Conservation (phyloP, 352 stramenopile species). For the Globisporangium canariense region DNA sequence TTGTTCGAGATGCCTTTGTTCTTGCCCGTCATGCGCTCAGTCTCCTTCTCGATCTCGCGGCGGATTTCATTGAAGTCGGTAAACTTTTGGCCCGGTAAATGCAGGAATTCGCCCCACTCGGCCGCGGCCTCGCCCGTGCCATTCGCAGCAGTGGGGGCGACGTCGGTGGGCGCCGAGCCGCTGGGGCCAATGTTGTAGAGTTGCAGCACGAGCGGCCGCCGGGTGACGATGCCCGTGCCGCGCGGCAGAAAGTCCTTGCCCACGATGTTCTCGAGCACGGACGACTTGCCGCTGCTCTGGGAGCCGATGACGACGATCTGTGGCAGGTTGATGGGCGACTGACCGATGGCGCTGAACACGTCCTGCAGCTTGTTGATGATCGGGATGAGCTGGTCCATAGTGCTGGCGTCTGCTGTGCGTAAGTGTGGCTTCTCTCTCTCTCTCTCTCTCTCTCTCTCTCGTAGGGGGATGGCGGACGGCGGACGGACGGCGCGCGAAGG, state of each 20-base stretch:
- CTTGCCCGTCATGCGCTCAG: conserved; percentile 92
- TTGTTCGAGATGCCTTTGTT: conserved; percentile 99
- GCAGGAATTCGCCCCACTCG: conserved; percentile 99
- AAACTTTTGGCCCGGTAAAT: conserved; percentile 95
- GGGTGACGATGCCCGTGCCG: conserved; percentile 98
- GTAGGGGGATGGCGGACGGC: not conserved
- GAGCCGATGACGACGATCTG: conserved; percentile 98
- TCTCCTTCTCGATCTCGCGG: conserved; percentile 97
- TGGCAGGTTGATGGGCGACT: conserved; percentile 94
- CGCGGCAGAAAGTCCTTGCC: conserved; percentile 95
- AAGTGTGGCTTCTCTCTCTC: not conserved
- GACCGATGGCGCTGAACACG: conserved; percentile 96
- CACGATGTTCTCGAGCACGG: conserved; percentile 95
- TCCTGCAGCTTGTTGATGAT: conserved; percentile 99
- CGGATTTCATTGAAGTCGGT: conserved; percentile 97
- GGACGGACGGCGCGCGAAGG: not conserved
- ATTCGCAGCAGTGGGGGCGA: conserved; percentile 18
- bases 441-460: not conserved
- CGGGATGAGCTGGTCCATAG: conserved; percentile 99
- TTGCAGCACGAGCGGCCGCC: conserved; percentile 97
- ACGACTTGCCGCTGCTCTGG: conserved; percentile 96
- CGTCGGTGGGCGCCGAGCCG: conserved; percentile 19
- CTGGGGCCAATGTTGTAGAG: conserved; percentile 90
- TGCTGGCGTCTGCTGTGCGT: not conserved
- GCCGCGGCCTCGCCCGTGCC: conserved; percentile 38